phyloP scores from a whole-genome alignment of 2,329 filamentous ascomycete genomes.

The Fusarium incarnatum region DNA sequence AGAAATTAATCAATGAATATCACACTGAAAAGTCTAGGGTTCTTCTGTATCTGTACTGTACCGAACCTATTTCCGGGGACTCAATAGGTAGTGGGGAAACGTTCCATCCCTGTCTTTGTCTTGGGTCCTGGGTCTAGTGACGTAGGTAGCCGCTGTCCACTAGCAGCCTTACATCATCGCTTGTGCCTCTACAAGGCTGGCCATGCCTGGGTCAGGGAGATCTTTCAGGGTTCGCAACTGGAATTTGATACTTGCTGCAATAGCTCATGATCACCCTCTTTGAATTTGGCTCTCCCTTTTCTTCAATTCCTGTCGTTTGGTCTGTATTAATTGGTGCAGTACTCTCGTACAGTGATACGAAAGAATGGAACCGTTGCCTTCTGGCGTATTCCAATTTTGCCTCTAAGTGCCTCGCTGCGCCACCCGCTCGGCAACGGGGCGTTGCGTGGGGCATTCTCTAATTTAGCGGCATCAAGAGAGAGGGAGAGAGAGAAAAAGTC shows the following conservation, averaged over 20 bases:
- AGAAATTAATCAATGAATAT: conserved; percentile 8
- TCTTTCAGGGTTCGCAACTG: conserved; percentile 11
- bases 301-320: neutral
- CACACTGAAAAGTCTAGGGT: neutral
- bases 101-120: conserved; percentile 17
- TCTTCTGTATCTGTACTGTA: conserved; percentile 1
- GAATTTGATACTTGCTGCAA: conserved; percentile 10
- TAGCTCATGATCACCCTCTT: neutral
- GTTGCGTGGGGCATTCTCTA: conserved; percentile 34
- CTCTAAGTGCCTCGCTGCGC: conserved; percentile 30
- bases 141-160: conserved; percentile 37
- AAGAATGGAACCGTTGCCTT: conserved; percentile 3
- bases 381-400: conserved; percentile 7
- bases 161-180: conserved; percentile 42
- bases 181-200: conserved; percentile 30
- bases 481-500: neutral
- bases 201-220: neutral
- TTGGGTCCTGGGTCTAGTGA: conserved; percentile 30
- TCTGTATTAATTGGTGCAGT: neutral
- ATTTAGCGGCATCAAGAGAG: conserved; percentile 14
- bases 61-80: conserved; percentile 25
- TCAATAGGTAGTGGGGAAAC: conserved; percentile 13
- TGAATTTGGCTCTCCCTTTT: neutral
- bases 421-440: conserved; percentile 40
- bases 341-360: neutral